Base-by-base conservation (phyloP, 768 basidiomycete genomes). In the Rubroboletus pulcherrimus region DNA sequence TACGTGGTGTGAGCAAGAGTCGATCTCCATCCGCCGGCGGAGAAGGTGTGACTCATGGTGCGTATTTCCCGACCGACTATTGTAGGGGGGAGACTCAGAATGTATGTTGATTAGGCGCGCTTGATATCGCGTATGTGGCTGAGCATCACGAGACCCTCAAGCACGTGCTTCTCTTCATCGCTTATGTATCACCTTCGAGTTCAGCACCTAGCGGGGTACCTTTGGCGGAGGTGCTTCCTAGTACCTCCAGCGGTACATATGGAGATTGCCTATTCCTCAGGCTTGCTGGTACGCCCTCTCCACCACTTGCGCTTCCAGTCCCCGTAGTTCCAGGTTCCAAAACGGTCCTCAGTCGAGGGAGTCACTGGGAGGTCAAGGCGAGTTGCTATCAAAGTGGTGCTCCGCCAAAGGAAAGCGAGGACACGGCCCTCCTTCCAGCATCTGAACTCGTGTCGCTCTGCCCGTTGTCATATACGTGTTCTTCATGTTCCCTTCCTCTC, bases 101-200 rank as follows among this genome's bases (percentile, higher is more conserved):
- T 5, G 17, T 11, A 31, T 49, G 24, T 31, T 26, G 44, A 21
- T 15, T 33, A 69, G 67, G 68, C 39, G 70, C 70, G 0, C 65
- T 81, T 8, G 70, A 75, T 46, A 69, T 86, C 9, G 69, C 75
- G 15, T 86, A 80, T 58, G 73, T 87, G 29, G 82, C 83, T 1
- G 95, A 97, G 71, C 82, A 91, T 64, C 93, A 95, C 66, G 91
- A 94, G 67, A 91, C 85, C 54, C 81, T 98, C 5, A 84, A 85
- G 24, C 87, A 87, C 47, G 79, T 96, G 31, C 75, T 92, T 35
- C 81, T 92, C 24, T 89, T 92, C 66, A 74, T 94, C 49, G 81
- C 81, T 21, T 41, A 49, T 21, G 59, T 49, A 14, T 60, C 59
- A 4, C 41, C 59, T 43, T 55, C 55, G 26, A 37, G 46, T 10